Evolutionary conservation across 2,329 filamentous ascomycete genomes (phyloP).

Genomic region (Albophoma yamanashiensis): DNA sequence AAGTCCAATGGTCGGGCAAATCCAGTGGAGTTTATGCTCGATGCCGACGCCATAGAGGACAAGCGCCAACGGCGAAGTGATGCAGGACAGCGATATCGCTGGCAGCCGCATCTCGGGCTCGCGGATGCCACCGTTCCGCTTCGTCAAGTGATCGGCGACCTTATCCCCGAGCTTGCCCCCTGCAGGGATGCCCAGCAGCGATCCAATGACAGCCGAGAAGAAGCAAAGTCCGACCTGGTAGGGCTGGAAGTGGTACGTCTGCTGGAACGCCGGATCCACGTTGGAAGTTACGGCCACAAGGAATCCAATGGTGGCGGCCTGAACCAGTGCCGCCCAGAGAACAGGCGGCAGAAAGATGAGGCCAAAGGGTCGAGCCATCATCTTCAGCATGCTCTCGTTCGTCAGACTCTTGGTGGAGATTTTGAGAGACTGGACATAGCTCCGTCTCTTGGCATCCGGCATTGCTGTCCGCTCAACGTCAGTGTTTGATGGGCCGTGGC

Average conservation of each 20-base stretch:
- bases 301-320: constrained; percentile 45
- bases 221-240: constrained; percentile 42
- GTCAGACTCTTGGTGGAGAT: constrained; percentile 32
- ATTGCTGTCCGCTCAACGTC: constrained; percentile 7
- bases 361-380: constrained; percentile 37
- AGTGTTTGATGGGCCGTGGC: constrained; percentile 5
- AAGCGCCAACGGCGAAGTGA: constrained; percentile 35
- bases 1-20: constrained; percentile 42
- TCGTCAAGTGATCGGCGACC: constrained; percentile 37
- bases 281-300: constrained; percentile 44
- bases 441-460: constrained; percentile 11
- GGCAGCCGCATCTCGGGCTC: constrained; percentile 51
- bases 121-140: constrained; percentile 42
- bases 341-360: constrained; percentile 40
- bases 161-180: constrained; percentile 37
- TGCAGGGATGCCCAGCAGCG: constrained; percentile 35
- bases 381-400: constrained; percentile 32
- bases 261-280: constrained; percentile 30
- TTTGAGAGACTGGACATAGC: constrained; percentile 23
- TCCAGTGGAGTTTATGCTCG: constrained; percentile 38
- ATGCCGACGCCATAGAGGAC: constrained; percentile 38
- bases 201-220: constrained; percentile 34
- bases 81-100: constrained; percentile 36
- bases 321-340: constrained; percentile 42
- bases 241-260: constrained; percentile 30